Percentiles rank a stretch among this genome's conserved stretches.
phyloP scores from a whole-genome alignment of 345 rosid genomes.

The Moringa oleifera region DNA sequence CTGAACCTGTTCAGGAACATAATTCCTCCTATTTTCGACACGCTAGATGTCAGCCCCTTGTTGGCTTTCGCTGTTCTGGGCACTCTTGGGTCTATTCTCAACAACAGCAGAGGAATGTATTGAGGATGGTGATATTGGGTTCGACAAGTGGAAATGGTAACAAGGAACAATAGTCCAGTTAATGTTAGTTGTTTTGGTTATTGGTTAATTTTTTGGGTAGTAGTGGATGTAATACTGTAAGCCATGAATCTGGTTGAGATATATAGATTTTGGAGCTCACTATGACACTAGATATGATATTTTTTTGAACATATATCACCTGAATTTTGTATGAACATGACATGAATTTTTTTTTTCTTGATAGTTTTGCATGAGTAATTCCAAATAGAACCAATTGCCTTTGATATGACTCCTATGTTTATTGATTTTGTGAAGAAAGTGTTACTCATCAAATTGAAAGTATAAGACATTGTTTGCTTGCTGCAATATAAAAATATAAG shows the following conservation, averaged over 20 bases:
- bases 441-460: too few species aligned
- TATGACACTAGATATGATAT: too few species aligned
- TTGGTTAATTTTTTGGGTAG: too few species aligned
- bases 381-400: too few species aligned
- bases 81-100: conserved; percentile 59
- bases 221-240: neutral
- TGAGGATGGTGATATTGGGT: conserved; percentile 11
- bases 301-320: neutral
- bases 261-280: neutral
- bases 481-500: too few species aligned
- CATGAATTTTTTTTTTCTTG: too few species aligned
- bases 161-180: neutral
- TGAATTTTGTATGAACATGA: too few species aligned
- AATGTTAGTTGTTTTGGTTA: neutral
- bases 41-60: conserved; percentile 80
- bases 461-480: too few species aligned
- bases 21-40: conserved; percentile 71
- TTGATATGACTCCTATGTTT: too few species aligned
- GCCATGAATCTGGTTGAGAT: neutral
- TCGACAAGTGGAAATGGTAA: neutral
- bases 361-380: too few species aligned
- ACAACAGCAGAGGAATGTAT: conserved; percentile 34
- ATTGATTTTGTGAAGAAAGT: too few species aligned
- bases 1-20: conserved; percentile 80
- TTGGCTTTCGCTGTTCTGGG: conserved; percentile 83